Evolutionary conservation across 805 yeast genomes (phyloP), one percentile per base, ranked within the genome.

Genomic region (Yamadazyma sp.): DNA sequence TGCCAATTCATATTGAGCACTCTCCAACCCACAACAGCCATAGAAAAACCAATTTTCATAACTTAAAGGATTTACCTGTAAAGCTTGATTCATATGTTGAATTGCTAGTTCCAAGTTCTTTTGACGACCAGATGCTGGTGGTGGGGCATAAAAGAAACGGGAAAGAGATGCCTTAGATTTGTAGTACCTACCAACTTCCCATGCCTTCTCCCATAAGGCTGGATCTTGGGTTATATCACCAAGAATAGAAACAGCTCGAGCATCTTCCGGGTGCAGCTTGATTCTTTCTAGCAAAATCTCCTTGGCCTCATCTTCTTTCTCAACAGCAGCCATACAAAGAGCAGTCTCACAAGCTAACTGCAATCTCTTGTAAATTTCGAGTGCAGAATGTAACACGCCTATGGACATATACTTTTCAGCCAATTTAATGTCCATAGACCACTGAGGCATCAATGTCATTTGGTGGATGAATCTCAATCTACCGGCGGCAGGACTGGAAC

Each of bases 41-140:
- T 90, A 89, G 52, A 89, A 78, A 56, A 81, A 91, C 95, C 98
- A 89, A 23, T 91, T 84, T 13, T 84, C 86, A 49, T 75, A 79
- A 50, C 75, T 77, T 37, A 87, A 65, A 7, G 96, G 93, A 55
- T 82, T 82, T 18, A 79, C 78, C 15, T 73, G 65, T 42, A 91
- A 67, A 10, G 93, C 81, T 25, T 89, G 95, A 48, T 77, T 75
- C 63, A 88, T 73, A 55, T 88, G 88, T 25, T 60, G 61, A 39
- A 87, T 72, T 0, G 89, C 83, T 19, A 60, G 48, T 6, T 55
- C 66, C 12, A 80, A 50, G 45, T 86, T 73, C 41, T 77, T 73
- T 10, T 63, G 53, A 8, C 73, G 48, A 0, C 83, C 82, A 9
- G 81, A 65, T 5, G 59, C 58, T 5, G 60, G 48, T 3, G 91